Conservation (phyloP, 2,329 filamentous ascomycete species). For the Sporothrix luriei region DNA sequence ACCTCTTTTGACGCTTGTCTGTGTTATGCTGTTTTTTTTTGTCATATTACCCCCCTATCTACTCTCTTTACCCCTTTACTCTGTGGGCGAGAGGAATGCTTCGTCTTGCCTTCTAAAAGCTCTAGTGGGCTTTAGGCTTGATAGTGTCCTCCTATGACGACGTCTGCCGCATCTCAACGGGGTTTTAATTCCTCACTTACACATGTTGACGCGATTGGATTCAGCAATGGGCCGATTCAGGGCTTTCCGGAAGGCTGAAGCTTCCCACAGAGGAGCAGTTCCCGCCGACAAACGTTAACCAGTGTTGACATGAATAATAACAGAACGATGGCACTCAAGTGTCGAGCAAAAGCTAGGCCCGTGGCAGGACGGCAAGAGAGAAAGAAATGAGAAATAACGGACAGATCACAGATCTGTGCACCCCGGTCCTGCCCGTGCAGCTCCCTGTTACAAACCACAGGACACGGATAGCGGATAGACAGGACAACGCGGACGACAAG, state of each 20-base stretch:
- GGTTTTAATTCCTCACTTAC: slow-evolving; percentile 8
- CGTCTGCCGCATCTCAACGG: not conserved
- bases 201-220: slow-evolving; percentile 26
- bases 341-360: not conserved
- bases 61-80: not conserved
- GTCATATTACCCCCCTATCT: not conserved
- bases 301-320: not conserved
- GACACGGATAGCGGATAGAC: slow-evolving; percentile 5
- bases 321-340: not conserved
- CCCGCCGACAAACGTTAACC: not conserved
- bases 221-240: not conserved
- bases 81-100: not conserved
- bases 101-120: not conserved
- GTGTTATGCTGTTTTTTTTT: not conserved
- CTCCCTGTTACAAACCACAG: slow-evolving; percentile 8
- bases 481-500: not conserved
- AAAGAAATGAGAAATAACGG: not conserved
- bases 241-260: not conserved
- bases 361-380: not conserved
- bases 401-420: not conserved
- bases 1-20: not conserved
- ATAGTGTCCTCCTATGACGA: not conserved
- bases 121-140: not conserved
- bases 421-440: slow-evolving; percentile 18
- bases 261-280: not conserved